Conservation (phyloP, 1,139 yeast genomes). For the Kazachstania sp. region DNA sequence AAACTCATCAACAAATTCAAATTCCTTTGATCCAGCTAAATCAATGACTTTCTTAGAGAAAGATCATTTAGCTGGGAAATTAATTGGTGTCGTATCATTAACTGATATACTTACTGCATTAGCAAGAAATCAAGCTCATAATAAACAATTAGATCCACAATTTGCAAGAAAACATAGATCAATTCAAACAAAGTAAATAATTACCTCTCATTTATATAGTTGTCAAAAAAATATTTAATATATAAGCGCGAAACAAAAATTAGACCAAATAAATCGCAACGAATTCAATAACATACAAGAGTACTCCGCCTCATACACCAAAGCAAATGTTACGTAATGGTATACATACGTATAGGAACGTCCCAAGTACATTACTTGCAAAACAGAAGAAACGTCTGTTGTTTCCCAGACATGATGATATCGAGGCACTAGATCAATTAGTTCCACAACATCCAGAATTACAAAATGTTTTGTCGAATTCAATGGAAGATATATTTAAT, state of each 20-base stretch:
- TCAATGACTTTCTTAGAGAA: not conserved
- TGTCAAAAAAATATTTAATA: not conserved
- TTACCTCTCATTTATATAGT: not conserved
- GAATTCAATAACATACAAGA: too few species aligned
- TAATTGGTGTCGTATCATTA: constrained; percentile 80
- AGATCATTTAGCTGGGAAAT: constrained; percentile 40
- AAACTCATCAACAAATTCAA: not conserved
- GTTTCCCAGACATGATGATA: not conserved
- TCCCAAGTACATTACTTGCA: constrained; percentile 3
- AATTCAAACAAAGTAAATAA: constrained; percentile 4
- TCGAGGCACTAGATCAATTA: not conserved
- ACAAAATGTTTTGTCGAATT: constrained; percentile 9
- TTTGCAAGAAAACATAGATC: constrained; percentile 82
- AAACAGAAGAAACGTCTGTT: constrained; percentile 7
- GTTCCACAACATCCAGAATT: constrained; percentile 3
- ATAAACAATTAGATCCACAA: constrained; percentile 65
- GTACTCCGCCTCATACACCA: too few species aligned
- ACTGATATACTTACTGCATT: constrained; percentile 78
- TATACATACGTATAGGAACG: not conserved
- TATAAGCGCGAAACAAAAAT: too few species aligned
- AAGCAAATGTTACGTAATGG: not conserved
- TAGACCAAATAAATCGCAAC: too few species aligned
- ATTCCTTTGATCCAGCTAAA: not conserved
- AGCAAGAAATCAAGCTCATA: constrained; percentile 53
- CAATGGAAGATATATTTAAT: constrained; percentile 19